Evolutionary conservation across 2,329 filamentous ascomycete species (phyloP).

Genomic region (Lizonia empirigonia): DNA sequence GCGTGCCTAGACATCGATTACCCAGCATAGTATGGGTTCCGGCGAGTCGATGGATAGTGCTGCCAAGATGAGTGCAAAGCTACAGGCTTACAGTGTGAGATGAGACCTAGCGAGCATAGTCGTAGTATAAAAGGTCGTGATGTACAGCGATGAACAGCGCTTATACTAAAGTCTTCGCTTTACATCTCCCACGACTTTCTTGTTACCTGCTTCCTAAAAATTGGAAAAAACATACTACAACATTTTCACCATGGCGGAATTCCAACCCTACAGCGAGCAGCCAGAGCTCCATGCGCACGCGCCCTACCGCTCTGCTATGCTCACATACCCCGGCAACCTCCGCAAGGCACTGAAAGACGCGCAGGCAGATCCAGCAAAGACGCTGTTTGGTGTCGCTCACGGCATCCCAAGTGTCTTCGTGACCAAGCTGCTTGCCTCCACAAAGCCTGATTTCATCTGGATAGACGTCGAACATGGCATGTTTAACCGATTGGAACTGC

Average conservation of each 20-base stretch:
- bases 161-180: not conserved
- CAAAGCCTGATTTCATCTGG: constrained; percentile 37
- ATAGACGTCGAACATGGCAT: constrained; percentile 39
- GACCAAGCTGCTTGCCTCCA: constrained; percentile 35
- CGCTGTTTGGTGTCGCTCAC: constrained; percentile 33
- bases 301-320: constrained; percentile 28
- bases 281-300: constrained; percentile 30
- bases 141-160: not conserved
- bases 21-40: not conserved
- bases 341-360: constrained; percentile 31
- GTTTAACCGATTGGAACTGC: constrained; percentile 32
- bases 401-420: constrained; percentile 35
- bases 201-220: not conserved
- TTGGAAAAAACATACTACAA: not conserved
- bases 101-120: not conserved
- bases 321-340: constrained; percentile 33
- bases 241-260: constrained; percentile 20
- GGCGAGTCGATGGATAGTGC: not conserved
- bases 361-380: constrained; percentile 29
- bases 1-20: not conserved
- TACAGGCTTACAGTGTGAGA: not conserved
- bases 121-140: not conserved
- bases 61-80: not conserved
- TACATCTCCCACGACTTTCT: not conserved
- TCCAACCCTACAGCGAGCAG: constrained; percentile 32